These are phyloP conservation scores for Fusarium tuaranense DNA, from an alignment of 2,329 filamentous ascomycete genomes.

Conservation along the genomic window DNA sequence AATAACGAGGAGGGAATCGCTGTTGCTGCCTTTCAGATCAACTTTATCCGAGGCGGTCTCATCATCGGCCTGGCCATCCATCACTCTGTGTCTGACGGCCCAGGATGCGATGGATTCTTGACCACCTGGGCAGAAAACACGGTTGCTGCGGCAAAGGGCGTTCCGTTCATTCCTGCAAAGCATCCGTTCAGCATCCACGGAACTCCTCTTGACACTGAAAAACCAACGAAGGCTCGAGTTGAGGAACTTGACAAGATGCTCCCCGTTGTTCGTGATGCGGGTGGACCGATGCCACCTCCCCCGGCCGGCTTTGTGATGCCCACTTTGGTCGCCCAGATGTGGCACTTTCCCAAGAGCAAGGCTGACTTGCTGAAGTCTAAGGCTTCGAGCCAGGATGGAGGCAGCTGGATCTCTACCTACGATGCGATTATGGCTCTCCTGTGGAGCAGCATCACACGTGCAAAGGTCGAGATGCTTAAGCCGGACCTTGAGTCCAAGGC, in stretches of 20 bases:
- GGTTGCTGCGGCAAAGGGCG: not conserved
- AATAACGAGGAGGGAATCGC: not conserved
- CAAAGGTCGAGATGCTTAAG: conserved; percentile 15
- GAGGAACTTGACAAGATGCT: conserved; percentile 10
- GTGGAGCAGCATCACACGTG: conserved; percentile 22
- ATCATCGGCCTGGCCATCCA: conserved; percentile 22
- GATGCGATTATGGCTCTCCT: conserved; percentile 22
- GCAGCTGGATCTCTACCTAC: conserved; percentile 26
- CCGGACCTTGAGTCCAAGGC: conserved; percentile 14
- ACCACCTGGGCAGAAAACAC: conserved; percentile 19
- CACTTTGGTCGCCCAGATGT: conserved; percentile 17
- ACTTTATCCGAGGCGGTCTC: conserved; percentile 21
- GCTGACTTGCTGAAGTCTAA: conserved; percentile 2
- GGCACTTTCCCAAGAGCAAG: conserved; percentile 20
- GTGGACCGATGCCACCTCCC: conserved; percentile 11
- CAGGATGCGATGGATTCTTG: conserved; percentile 24
- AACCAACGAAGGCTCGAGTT: not conserved
- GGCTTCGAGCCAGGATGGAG: not conserved
- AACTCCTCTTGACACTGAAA: not conserved
- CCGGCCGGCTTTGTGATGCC: conserved; percentile 27
- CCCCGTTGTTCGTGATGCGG: conserved; percentile 12
- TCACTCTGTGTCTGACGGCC: conserved; percentile 23
- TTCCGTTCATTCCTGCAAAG: not conserved
- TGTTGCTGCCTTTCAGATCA: conserved; percentile 22
- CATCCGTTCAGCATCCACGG: not conserved